phyloP scores from a whole-genome alignment of 306 rosid species.

The Vachellia pachyceras region DNA sequence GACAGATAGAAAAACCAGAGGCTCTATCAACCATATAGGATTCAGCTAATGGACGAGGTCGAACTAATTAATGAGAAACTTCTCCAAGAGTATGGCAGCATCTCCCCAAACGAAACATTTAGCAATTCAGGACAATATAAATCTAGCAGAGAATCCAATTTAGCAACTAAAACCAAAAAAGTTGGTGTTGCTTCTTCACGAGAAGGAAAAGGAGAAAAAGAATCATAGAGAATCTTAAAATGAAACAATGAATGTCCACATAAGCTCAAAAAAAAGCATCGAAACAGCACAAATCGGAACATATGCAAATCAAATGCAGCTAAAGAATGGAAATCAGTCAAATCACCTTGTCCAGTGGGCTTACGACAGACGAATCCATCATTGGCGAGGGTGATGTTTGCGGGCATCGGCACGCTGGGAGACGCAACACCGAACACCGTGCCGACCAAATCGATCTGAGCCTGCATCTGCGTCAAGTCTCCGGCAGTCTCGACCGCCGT shows the following conservation, averaged over 20 bases:
- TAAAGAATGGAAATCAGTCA: neutral
- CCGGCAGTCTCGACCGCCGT: constrained; percentile 89
- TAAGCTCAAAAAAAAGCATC: neutral
- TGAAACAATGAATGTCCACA: neutral
- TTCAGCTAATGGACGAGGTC: neutral
- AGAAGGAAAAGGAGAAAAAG: neutral
- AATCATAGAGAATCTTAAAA: neutral
- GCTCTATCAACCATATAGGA: neutral
- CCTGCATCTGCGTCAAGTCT: constrained; percentile 79
- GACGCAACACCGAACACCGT: constrained; percentile 72
- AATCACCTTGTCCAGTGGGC: constrained; percentile 53
- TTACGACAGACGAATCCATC: constrained; percentile 70
- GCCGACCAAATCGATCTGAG: constrained; percentile 68
- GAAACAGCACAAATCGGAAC: neutral
- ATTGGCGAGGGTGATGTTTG: constrained; percentile 56
- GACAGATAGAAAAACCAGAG: neutral
- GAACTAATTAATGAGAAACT: neutral
- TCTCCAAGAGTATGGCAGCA: neutral
- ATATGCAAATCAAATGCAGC: neutral
- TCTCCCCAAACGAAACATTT: neutral
- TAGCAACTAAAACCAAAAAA: neutral
- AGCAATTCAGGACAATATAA: neutral
- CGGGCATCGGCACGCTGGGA: constrained; percentile 74
- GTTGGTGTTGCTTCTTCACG: neutral
- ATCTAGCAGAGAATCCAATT: neutral